Base-by-base conservation (phyloP, 805 yeast species). In the Candida peoriensis region DNA sequence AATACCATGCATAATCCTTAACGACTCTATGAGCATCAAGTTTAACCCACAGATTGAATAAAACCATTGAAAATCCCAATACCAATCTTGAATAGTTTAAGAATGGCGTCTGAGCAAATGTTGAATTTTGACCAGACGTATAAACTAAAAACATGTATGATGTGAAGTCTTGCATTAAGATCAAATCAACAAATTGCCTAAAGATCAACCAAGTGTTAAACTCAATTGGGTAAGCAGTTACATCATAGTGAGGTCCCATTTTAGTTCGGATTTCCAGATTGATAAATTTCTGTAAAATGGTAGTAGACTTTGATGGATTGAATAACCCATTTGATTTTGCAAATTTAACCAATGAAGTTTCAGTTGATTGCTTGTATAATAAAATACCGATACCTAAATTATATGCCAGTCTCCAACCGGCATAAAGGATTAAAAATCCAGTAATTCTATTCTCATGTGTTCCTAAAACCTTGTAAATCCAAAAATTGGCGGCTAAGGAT, bases 1-100 rank as follows among this genome's bases (percentile, higher is more conserved):
- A 85, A 58, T 85, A 85, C 95, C 95, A 85, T 9, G 95, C 95
- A 54, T 78, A 85, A 54, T 85, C 95, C 56, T 85, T 84, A 39
- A 85, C 88, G 14, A 85, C 88, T 45, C 88, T 72, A 56, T 85
- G 95, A 22, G 95, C 95, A 56, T 86, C 89, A 17, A 84, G 61
- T 55, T 85, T 85, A 30, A 85, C 95, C 88, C 93, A 81, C 20
- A 81, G 64, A 52, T 85, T 85, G 64, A 86, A 82, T 14, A 81
- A 39, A 41, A 84, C 76, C 47, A 85, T 68, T 5, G 62, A 43
- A 1, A 68, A 47, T n/a, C 95, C 95, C 12, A 78, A 58, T 1
- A 62, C 35, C 53, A 83, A 62, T 49, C 88, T 68, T 22, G 73
- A 56, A 38, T 61, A 56, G 13, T 72, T 63, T 32, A 78, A 52